Conservation (phyloP, 768 basidiomycete genomes). For the Russula dissimulans region DNA sequence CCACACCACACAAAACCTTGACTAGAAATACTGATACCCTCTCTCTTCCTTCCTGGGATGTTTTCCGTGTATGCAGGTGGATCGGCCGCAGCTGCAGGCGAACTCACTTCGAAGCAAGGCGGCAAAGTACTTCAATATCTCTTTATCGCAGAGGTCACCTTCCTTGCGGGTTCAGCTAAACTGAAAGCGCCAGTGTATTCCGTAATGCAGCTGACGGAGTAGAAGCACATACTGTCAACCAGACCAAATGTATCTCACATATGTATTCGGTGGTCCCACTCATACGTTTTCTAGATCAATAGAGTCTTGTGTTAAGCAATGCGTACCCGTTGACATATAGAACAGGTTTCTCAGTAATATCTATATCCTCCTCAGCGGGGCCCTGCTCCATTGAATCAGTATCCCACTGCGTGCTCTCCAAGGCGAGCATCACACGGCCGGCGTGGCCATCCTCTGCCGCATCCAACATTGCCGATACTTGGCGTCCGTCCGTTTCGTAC, state of each 20-base stretch:
- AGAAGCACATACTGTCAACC: background rate
- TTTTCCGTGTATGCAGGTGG: slow-evolving; percentile 47
- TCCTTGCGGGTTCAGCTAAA: slow-evolving; percentile 65
- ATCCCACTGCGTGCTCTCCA: slow-evolving; percentile 29
- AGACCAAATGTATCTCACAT: background rate
- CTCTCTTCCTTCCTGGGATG: background rate
- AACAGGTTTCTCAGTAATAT: slow-evolving; percentile 34
- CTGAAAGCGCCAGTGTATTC: slow-evolving; percentile 86
- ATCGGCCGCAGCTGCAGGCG: slow-evolving; percentile 86
- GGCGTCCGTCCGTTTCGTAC: slow-evolving; percentile 40
- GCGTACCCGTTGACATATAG: slow-evolving; percentile 73
- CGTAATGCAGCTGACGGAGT: slow-evolving; percentile 70
- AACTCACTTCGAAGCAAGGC: slow-evolving; percentile 75
- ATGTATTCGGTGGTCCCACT: background rate
- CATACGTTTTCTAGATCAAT: slow-evolving; percentile 35
- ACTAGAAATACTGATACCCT: background rate
- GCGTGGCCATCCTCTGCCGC: slow-evolving; percentile 37
- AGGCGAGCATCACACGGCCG: slow-evolving; percentile 42
- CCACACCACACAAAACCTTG: too few relatives aligned
- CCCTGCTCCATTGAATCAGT: slow-evolving; percentile 19
- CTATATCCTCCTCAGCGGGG: slow-evolving; percentile 19
- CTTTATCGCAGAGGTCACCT: slow-evolving; percentile 80
- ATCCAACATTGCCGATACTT: slow-evolving; percentile 48
- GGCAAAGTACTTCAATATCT: slow-evolving; percentile 87
- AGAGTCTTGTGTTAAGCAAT: slow-evolving; percentile 63